phyloP scores from a whole-genome alignment of 2,329 filamentous ascomycete species.

The Aciculosporium take region DNA sequence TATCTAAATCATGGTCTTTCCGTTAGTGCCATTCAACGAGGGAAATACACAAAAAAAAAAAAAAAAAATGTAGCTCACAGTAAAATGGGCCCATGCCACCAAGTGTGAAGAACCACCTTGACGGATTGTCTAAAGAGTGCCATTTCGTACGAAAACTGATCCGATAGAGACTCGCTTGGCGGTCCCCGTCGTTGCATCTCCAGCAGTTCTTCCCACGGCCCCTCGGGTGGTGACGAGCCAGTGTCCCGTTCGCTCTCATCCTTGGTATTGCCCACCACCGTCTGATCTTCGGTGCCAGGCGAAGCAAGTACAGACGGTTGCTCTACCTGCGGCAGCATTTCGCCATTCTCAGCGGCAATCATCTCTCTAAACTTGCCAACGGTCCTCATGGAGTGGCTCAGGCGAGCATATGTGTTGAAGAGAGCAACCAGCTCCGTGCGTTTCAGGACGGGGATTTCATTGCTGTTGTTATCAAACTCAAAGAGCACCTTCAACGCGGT shows the following conservation, averaged over 20 bases:
- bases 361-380: conserved; percentile 56
- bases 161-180: conserved; percentile 24
- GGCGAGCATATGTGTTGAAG: conserved; percentile 82
- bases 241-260: conserved; percentile 10
- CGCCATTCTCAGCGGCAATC: conserved; percentile 29
- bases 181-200: conserved; percentile 17
- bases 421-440: conserved; percentile 87
- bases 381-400: conserved; percentile 66
- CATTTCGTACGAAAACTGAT: conserved; percentile 51
- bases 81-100: conserved; percentile 52
- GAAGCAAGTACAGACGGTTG: not conserved
- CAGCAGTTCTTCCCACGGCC: conserved; percentile 1
- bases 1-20: too few species aligned
- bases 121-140: conserved; percentile 46
- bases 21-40: not conserved
- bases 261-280: conserved; percentile 24
- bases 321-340: conserved; percentile 13
- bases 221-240: not conserved
- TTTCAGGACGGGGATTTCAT: conserved; percentile 56
- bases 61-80: conserved; percentile 43
- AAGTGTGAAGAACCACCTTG: conserved; percentile 54
- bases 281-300: conserved; percentile 18
- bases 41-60: not conserved
- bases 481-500: conserved; percentile 92
- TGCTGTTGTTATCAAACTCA: conserved; percentile 62